A percentile compares a stretch with the other conserved stretches of the same genome.
phyloP scores from a whole-genome alignment of 2,329 filamentous ascomycete species.

The Remersonia thermophila region DNA sequence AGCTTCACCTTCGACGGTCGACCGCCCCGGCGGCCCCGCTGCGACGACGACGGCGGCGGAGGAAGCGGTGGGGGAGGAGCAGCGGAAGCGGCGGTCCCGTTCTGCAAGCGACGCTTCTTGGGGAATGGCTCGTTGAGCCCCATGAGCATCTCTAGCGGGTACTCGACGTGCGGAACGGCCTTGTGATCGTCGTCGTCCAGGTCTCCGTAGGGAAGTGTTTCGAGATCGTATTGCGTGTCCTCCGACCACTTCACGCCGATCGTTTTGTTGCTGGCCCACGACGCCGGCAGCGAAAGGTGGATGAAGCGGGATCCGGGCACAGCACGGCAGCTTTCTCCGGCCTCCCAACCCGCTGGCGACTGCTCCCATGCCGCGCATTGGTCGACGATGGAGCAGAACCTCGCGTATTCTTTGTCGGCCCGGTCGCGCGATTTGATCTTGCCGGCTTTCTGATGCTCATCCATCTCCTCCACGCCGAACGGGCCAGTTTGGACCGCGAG shows the following conservation, averaged over 20 bases:
- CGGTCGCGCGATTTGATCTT: conserved; percentile 14
- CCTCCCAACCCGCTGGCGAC: conserved; percentile 23
- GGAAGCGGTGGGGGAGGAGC: too few species aligned
- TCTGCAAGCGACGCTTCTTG: conserved; percentile 10
- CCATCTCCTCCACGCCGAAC: conserved; percentile 21
- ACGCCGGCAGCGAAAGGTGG: conserved; percentile 21
- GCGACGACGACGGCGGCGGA: not conserved
- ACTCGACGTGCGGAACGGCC: conserved; percentile 7
- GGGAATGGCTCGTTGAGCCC: not conserved
- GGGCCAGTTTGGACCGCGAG: conserved; percentile 25
- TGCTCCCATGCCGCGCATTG: conserved; percentile 36
- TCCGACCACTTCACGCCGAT: conserved; percentile 25
- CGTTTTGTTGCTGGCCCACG: conserved; percentile 17
- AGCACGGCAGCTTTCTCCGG: conserved; percentile 23
- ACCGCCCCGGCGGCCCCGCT: conserved; percentile 6
- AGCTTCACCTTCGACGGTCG: conserved; percentile 20
- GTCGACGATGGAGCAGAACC: conserved; percentile 24
- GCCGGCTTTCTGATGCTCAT: conserved; percentile 16
- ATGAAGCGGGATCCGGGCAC: conserved; percentile 29
- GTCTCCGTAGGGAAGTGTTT: conserved; percentile 31
- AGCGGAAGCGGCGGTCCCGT: not conserved
- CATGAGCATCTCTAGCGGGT: not conserved
- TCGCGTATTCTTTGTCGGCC: conserved; percentile 18
- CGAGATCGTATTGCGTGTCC: conserved; percentile 28
- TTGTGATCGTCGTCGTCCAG: conserved; percentile 22